Evolutionary conservation across 257 asterid species (phyloP), one percentile per base, ranked within the genome.

Genomic region (Avicennia marina): DNA sequence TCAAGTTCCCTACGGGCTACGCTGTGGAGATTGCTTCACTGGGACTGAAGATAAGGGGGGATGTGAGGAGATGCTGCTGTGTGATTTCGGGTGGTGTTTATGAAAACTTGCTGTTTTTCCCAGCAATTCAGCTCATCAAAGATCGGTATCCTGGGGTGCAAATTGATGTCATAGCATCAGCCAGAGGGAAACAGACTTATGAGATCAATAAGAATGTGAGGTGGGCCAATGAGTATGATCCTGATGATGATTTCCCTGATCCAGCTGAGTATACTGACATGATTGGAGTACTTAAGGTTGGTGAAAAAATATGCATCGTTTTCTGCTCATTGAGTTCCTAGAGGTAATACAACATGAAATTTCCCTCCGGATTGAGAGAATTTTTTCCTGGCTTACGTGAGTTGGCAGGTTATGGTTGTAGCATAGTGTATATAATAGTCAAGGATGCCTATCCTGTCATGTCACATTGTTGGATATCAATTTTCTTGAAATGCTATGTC

Each of bases 81-180:
- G 74, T 86, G 13, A 46, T 89, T 33, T 75, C 90, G 0, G 97
- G 97, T 21, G 97, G 95, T 1, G 93, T 86, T 48, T 89, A 89
- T 52, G 95, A 89, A 45, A 89, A 86, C 38, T 55, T 89, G 65
- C 73, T 86, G 56, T 89, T 83, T 47, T 86, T 89, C 16, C 94
- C 97, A 20, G 71, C 82, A 10, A 86, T 89, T 60, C 97, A 89
- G 87, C 43, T 86, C 83, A 71, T 89, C 36, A 89, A 82, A 49
- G 95, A 89, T 33, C 72, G 97, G 54, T 89, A 86, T 33, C 97
- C 95, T 2, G 97, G 97, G 4, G 90, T 89, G 55, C 93, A 79
- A 56, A 58, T 89, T 5, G 97, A 89, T 34, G 31, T 86, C 5
- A 29, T 89, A 32, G 56, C 97, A 0, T 63, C 91, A 0, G 81